A percentile compares a stretch with the other conserved stretches of the same genome.
These are phyloP conservation scores for Chrysoporthe cubensis DNA, from an alignment of 2,329 filamentous ascomycete genomes.

Conservation along the genomic window DNA sequence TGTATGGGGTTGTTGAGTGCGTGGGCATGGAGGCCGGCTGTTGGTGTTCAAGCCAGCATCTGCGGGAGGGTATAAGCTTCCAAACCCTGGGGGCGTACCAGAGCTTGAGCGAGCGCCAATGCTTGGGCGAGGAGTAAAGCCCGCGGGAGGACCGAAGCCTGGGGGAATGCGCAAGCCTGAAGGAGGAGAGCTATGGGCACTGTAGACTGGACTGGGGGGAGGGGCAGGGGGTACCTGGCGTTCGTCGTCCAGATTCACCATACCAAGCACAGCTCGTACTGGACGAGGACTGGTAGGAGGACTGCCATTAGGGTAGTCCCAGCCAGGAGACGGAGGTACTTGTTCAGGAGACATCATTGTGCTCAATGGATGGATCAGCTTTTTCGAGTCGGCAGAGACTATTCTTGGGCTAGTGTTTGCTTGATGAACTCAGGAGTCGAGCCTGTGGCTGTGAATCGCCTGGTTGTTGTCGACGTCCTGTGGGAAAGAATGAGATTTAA, in stretches of 20 bases:
- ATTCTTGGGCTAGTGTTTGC: no score
- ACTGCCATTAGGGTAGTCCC: background rate
- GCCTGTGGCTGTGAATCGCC: background rate
- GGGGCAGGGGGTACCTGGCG: background rate
- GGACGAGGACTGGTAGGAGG: background rate
- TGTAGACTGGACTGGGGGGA: background rate
- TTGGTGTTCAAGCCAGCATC: background rate
- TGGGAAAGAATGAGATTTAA: background rate
- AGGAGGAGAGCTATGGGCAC: background rate
- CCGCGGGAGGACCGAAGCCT: no score
- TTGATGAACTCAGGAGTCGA: background rate
- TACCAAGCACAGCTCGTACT: no score
- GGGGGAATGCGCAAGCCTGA: no score
- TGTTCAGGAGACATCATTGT: background rate
- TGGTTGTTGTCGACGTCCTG: background rate
- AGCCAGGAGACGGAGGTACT: background rate
- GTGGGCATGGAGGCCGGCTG: background rate
- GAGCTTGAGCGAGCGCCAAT: no score
- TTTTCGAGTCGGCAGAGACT: background rate
- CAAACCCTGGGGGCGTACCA: constrained; percentile 3
- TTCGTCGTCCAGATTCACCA: background rate
- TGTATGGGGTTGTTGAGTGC: background rate
- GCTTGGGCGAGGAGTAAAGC: no score
- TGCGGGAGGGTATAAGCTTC: background rate
- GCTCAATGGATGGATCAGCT: background rate